Base-by-base conservation (phyloP, 441 rosid species). In the Geranium incanum region DNA sequence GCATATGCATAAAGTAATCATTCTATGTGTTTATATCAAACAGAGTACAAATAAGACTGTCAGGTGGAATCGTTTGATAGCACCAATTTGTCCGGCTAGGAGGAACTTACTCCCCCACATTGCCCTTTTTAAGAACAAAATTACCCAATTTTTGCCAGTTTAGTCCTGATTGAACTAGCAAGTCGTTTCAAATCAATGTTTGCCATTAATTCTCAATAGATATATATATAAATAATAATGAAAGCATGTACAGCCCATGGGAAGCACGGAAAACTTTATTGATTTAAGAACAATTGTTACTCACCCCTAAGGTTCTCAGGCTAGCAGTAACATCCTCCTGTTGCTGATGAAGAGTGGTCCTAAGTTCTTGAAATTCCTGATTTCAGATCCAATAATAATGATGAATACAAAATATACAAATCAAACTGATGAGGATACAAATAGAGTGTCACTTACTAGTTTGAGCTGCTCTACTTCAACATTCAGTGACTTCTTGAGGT, bases 391-490 rank as follows among this genome's bases (percentile, higher is more conserved):
- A 3, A 28, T 3, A 13, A 68, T n/a, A 76, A 36, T 50, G 36
- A 70, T 5, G 19, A 41, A 8, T 15, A 57, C 59, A 39, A 18
- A 21, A 12, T 18, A 5, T 3, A 55, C 36, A 3, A 15, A 79
- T 60, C 64, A 60, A 39, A 64, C 48, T 5, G 41, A 9, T 15
- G 41, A 33, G 6, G 45, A 65, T 8, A 62, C 45, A 16, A 8
- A 16, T 13, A 59, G 9, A 65, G 66, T 67, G 68, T n/a, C 52
- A 81, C 85, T 81, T 65, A 89, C 94, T 2, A 85, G 78, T 78
- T 89, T 84, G 16, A 92, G 94, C 72, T 89, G 97, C 36, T 88
- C 97, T 70, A 89, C 96, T 81, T 92, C 96, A 57, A 78, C 83
- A 72, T 88, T 86, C 15, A 91, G 74, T 69, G 95, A 80, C 72